Evolutionary conservation across 495 filamentous ascomycete genomes (phyloP), one percentile per base, ranked within the genome.

Genomic region (Penicillium riverlandense): DNA sequence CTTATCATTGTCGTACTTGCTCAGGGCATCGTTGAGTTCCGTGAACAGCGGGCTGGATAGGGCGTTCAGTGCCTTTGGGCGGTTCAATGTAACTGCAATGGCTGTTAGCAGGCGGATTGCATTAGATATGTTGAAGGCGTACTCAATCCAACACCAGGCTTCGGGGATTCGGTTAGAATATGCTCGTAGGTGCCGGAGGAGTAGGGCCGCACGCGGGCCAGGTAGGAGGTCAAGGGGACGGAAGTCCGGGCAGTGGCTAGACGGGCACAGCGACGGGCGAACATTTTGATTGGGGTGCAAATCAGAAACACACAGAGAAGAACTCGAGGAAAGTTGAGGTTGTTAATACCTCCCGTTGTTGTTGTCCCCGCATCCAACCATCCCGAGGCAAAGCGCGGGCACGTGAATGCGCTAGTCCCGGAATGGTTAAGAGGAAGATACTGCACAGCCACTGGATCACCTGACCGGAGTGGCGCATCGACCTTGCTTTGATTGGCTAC

Each of bases 21-120:
- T 69, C 48, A 98, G 80, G 27, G 89, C 88, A 43, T 79, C 62
- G 67, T 97, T 96, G 59, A 98, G 77, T 69, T 98, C 92, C 33
- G 59, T 66, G 62, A 98, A 92, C 29, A 97, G 82, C 11, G 91
- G 87, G 12, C 82, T 85, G 63, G 71, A 89, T 47, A 98, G 80
- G 31, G 92, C 91, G 63, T 98, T 98, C 59, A 95, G 82, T 30
- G 89, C 88, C 67, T 91, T 94, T 44, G 92, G 92, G 31, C 92
- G 86, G 76, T 94, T 89, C 43, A 98, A 74, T n/a, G 90, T 92
- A 57, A 97, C 91, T 95, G 48, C 28, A 29, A 29, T 2, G 9
- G 41, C 10, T 30, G 53, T 36, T 11, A 49, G 22, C 27, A 29
- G 3, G 22, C 38, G 53, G 31, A 29, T 35, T 35, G 16, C n/a